Evolutionary conservation across 2,329 filamentous ascomycete species (phyloP), one percentile per base, ranked within the genome.

Genomic region (Dactylellina cionopaga): DNA sequence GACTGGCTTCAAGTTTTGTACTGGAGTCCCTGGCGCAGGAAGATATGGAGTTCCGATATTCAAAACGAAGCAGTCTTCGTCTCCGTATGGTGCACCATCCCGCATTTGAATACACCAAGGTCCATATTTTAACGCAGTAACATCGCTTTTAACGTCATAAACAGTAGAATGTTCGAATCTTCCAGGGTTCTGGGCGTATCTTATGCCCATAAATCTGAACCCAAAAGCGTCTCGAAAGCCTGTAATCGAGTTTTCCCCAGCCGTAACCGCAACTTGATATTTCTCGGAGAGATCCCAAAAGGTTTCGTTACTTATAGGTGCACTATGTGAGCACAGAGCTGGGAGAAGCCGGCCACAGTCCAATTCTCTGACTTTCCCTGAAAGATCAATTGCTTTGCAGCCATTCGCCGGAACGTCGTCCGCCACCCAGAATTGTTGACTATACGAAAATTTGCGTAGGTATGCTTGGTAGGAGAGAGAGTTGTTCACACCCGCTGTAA

Each of bases 171-270:
- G 82, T 0, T 80, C 80, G 75, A 84, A 85, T 10, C 83, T 79
- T 56, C 80, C 76, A 0, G 83, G 83, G 62, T 81, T 79, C 0
- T 80, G 74, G 2, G 82, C 83, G 69, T 84, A 85, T 52, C 82
- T 80, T 22, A 85, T 77, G 15, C 84, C 84, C 19, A 83, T 79
- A 74, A 85, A 86, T 9, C 84, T 83, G 74, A 85, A 85, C 9
- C 81, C 81, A 22, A 81, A 79, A 17, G 79, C 80, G 65, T 84
- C 82, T 6, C 83, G 81, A 63, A 81, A 83, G 0, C 65, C 65
- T 11, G 65, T 71, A 1, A 71, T 68, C 17, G 78, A 77, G 54
- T 82, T 80, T 24, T 79, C 79, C 25, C 83, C 82, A 1, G 81
- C 79, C 1, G 77, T 75, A 0, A 82, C 77, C 1, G 77, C 77